These are phyloP conservation scores for Oxyria digyna DNA, from an alignment of 148 eudicot species.

Conservation along the genomic window DNA sequence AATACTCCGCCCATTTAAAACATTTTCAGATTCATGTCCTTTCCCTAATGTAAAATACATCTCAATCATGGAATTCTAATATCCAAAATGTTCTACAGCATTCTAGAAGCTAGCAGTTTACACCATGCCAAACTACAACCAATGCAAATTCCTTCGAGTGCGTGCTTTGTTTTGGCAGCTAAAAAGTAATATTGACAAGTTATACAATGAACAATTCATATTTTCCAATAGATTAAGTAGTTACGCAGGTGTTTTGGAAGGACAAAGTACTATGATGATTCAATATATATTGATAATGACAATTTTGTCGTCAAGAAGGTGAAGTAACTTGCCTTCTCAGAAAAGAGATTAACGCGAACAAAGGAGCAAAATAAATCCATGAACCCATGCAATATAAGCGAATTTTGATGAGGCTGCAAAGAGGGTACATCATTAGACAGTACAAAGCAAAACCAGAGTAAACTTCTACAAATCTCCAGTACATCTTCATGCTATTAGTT, in stretches of 20 bases:
- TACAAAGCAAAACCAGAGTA: conserved; percentile 7
- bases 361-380: conserved; percentile 98
- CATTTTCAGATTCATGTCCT: background rate
- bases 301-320: background rate
- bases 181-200: background rate
- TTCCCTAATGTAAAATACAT: background rate
- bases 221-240: background rate
- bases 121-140: background rate
- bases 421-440: conserved; percentile 24
- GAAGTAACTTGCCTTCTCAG: conserved; percentile 59
- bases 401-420: conserved; percentile 97
- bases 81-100: background rate
- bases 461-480: conserved; percentile 1
- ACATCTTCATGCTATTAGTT: background rate
- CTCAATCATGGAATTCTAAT: background rate
- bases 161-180: background rate
- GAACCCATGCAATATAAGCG: conserved; percentile 86
- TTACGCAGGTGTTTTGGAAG: background rate
- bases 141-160: background rate
- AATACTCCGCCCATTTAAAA: background rate
- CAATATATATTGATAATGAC: background rate
- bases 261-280: background rate
- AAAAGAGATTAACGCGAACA: conserved; percentile 86
- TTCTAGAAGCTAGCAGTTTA: background rate
- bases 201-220: background rate